Evolutionary conservation across 495 filamentous ascomycete species (phyloP).

Genomic region (Collariella sp.): DNA sequence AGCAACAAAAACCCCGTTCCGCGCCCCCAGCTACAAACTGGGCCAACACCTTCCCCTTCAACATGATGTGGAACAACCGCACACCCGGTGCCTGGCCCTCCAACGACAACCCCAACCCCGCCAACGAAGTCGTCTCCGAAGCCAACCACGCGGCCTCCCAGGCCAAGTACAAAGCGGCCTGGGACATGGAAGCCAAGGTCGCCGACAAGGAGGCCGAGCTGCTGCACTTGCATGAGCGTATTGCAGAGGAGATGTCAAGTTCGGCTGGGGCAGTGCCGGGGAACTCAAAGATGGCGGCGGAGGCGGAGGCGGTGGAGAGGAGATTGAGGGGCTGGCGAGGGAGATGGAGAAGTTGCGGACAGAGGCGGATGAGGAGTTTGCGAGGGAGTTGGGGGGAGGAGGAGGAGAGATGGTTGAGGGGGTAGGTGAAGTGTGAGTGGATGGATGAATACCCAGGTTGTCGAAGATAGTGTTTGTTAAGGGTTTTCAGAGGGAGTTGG

Average conservation of each 20-base stretch:
- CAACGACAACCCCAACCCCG: slow-evolving; percentile 8
- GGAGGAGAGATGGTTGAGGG: slow-evolving; percentile 17
- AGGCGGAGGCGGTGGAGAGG: slow-evolving; percentile 18
- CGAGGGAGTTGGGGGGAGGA: slow-evolving; percentile 27
- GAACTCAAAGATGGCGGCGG: slow-evolving; percentile 2
- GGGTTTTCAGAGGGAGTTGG: too few relatives aligned
- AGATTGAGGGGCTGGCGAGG: slow-evolving; percentile 21
- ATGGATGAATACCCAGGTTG: neutral
- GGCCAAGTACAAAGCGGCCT: slow-evolving; percentile 24
- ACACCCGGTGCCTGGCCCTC: slow-evolving; percentile 24
- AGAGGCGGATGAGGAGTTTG: slow-evolving; percentile 31
- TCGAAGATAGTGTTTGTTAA: too few relatives aligned
- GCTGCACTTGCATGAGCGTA: slow-evolving; percentile 11
- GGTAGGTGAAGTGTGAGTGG: neutral
- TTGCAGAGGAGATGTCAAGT: slow-evolving; percentile 3
- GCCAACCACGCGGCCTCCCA: slow-evolving; percentile 10
- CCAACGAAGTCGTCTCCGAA: slow-evolving; percentile 1
- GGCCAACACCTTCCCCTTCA: neutral
- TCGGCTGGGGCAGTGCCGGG: neutral
- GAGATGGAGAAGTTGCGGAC: slow-evolving; percentile 18
- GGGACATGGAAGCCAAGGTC: slow-evolving; percentile 25
- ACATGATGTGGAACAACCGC: neutral
- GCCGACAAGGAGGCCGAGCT: slow-evolving; percentile 19
- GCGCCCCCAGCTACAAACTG: neutral
- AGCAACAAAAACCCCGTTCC: neutral